Evolutionary conservation across 1,139 yeast species (phyloP), one percentile per base, ranked within the genome.

Genomic region (Debaryomyces coudertii): DNA sequence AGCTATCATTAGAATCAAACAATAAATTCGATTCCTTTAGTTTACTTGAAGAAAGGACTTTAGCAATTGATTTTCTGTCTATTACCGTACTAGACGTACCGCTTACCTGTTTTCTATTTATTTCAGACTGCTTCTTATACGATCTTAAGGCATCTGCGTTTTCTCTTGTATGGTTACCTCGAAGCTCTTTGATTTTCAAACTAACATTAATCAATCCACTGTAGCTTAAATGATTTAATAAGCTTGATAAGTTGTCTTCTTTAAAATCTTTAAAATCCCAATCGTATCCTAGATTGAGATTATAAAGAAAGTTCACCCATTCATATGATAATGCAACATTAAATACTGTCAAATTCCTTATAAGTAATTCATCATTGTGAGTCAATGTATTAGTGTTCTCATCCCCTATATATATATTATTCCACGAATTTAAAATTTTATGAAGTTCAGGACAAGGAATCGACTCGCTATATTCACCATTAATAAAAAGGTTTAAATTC

Each of bases 381-480:
- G 11, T 9, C 3, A 16, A 23, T 9, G 11, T 7, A 5, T 39
- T 47, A 28, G 42, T 31, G 5, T 9, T 20, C 6, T 38, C 34
- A 16, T 57, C 55, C 2, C 78, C 76, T 27, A 75, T 59, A 44
- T 71, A 69, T 0, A 73, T 43, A 47, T 73, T 74, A 51, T 72
- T 68, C 78, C 78, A 75, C 4, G 53, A 53, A 11, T 60, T 57
- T 1, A 68, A 47, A 14, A 55, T 55, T 45, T 65, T 65, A 35
- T 55, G 53, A 5, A 73, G 53, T 14, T 66, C 68, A 1, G 77
- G 71, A 45, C 77, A 71, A 1, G 79, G 79, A 7, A 74, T 71
- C 9, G 75, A 70, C 50, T 75, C 80, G 39, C 74, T 65, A 47
- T 71, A 71, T 39, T 73, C 76, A 4, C 79, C 79, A 51, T 75